Base-by-base conservation (phyloP, 805 yeast species). In the Candida ficus region DNA sequence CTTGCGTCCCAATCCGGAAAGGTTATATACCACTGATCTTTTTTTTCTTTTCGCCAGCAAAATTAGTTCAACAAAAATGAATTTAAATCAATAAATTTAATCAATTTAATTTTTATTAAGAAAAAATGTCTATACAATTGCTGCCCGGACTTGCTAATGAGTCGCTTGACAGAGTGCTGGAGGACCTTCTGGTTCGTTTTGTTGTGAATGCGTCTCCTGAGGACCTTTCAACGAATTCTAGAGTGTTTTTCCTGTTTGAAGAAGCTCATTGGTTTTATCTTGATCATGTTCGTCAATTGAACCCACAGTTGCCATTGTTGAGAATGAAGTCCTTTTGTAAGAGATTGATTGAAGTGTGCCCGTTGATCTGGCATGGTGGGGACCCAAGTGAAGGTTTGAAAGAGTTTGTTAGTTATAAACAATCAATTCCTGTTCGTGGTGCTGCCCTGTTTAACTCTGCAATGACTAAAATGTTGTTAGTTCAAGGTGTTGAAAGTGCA, bases 211-310 rank as follows among this genome's bases (percentile, higher is more conserved):
- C 90, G 38, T 98, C 99, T 9, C 76, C 78, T 5, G 97, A 91
- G 55, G 99, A 93, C 60, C 66, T 91, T 38, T 78, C 93, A 26
- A 75, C 90, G 13, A 73, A 80, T 22, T 91, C 68, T 38, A 72
- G 99, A 56, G 83, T 90, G 20, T 76, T 89, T 56, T 93, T 93
- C 66, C 95, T 90, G 59, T 81, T 93, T 31, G 99, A 93, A 67
- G 98, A 93, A 62, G 99, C 99, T 2, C 96, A 89, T 52, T 93
- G 99, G 99, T 93, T 85, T 58, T 93, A 90, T 62, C 75, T 83
- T 37, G 99, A 93, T 62, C 90, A 83, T 53, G 71, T 83, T 11
- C 73, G 90, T 27, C 75, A 73, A 27, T 64, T 81, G 52, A 83
- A 88, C 58, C 90, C 93, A 4, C 61, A 70, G 25, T 68, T 91